A percentile compares a stretch with the other conserved stretches of the same genome.
phyloP scores from a whole-genome alignment of 805 yeast species.

The Starmerella bombicola region DNA sequence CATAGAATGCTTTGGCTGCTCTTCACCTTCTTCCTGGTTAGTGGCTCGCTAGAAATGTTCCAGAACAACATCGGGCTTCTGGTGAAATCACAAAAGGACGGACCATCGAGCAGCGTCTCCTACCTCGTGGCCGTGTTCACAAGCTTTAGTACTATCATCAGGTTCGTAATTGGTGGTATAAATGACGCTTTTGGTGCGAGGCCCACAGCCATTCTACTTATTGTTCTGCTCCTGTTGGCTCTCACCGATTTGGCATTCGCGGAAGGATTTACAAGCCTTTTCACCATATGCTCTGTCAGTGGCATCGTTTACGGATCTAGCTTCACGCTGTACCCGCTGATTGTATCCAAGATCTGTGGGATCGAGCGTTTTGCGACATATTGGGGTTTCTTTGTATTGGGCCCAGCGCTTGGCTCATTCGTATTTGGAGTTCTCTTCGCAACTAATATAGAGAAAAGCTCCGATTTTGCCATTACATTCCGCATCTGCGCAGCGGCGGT shows the following conservation, averaged over 20 bases:
- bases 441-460: conserved; percentile 37
- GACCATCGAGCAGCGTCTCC: conserved; percentile 18
- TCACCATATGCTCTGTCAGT: conserved; percentile 35
- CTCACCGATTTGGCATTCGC: conserved; percentile 20
- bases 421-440: conserved; percentile 63
- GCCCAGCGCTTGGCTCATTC: conserved; percentile 75
- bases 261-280: conserved; percentile 28
- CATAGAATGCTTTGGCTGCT: conserved; percentile 44
- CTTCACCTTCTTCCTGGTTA: conserved; percentile 46
- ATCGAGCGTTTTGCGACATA: conserved; percentile 78
- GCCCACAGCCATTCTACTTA: conserved; percentile 25
- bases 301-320: conserved; percentile 74
- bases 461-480: conserved; percentile 12
- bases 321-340: conserved; percentile 76
- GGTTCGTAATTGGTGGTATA: conserved; percentile 53
- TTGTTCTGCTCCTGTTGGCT: conserved; percentile 29
- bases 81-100: conserved; percentile 33
- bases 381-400: conserved; percentile 81
- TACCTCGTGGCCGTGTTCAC: conserved; percentile 47
- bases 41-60: conserved; percentile 80
- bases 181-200: conserved; percentile 46
- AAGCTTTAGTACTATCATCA: conserved; percentile 52
- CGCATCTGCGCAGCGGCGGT: conserved; percentile 13
- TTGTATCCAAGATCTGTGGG: conserved; percentile 78
- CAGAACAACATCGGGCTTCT: conserved; percentile 73